Percentiles rank a stretch among this genome's conserved stretches.
These are phyloP conservation scores for Hansenula anomala DNA, from an alignment of 1,139 yeast species.

Conservation along the genomic window DNA sequence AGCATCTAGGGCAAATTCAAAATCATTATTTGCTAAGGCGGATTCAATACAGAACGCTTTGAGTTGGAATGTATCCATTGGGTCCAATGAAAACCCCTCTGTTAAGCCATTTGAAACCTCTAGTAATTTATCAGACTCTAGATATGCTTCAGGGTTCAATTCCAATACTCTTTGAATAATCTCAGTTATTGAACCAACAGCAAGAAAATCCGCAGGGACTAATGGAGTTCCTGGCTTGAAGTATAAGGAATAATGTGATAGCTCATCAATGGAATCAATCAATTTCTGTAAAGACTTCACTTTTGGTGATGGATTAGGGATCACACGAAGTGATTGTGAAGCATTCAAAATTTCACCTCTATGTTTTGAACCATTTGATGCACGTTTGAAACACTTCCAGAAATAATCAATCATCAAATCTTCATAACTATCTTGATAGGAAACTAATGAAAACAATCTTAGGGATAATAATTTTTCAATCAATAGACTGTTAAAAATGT, in stretches of 20 bases:
- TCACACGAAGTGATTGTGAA: constrained; percentile 33
- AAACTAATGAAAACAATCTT: constrained; percentile 32
- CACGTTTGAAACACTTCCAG: constrained; percentile 50
- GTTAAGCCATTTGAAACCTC: constrained; percentile 37
- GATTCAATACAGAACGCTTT: constrained; percentile 44
- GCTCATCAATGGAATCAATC: constrained; percentile 31
- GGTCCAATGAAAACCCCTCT: constrained; percentile 25
- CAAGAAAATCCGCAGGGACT: constrained; percentile 32
- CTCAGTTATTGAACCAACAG: constrained; percentile 25
- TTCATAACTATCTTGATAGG: constrained; percentile 15
- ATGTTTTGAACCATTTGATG: constrained; percentile 44
- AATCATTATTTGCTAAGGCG: constrained; percentile 49
- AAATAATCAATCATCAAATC: constrained; percentile 31
- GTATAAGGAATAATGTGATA: constrained; percentile 32
- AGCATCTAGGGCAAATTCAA: constrained; percentile 44
- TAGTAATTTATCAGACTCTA: constrained; percentile 40
- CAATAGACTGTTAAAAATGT: constrained; percentile 30
- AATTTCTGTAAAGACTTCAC: constrained; percentile 30
- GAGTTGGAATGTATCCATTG: constrained; percentile 7
- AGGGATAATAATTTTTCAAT: constrained; percentile 36
- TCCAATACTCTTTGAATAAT: constrained; percentile 45
- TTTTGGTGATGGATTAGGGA: constrained; percentile 31
- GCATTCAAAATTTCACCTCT: constrained; percentile 44
- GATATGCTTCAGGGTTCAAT: constrained; percentile 49
- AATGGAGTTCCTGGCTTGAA: constrained; percentile 32